Conservation (phyloP, 306 rosid genomes). For the Pterocarpus santalinus region DNA sequence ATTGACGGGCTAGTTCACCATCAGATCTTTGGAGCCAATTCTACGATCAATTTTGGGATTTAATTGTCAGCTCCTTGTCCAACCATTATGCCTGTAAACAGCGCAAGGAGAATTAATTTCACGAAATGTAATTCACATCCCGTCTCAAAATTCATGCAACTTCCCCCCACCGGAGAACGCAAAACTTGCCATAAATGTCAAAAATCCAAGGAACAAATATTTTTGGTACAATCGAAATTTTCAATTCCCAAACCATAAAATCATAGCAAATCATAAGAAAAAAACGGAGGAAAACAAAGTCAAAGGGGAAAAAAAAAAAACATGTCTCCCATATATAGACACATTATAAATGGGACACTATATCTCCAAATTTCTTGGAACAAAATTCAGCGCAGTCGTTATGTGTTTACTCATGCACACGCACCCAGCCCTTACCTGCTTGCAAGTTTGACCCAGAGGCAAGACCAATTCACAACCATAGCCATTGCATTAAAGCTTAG, state of each 20-base stretch:
- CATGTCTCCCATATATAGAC: constrained; percentile 26
- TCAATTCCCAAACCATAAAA: constrained; percentile 27
- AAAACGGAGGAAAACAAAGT: neutral
- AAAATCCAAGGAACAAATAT: neutral
- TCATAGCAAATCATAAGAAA: constrained; percentile 11
- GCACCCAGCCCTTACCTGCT: neutral
- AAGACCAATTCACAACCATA: constrained; percentile 1
- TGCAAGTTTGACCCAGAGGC: constrained; percentile 33
- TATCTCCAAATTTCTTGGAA: constrained; percentile 66
- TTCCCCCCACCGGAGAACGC: constrained; percentile 26
- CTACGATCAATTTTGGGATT: neutral
- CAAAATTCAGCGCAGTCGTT: constrained; percentile 5
- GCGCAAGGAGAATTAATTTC: neutral
- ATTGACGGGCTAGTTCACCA: neutral
- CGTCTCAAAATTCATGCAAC: neutral
- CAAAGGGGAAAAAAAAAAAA: neutral
- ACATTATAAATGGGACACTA: constrained; percentile 12
- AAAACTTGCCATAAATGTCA: constrained; percentile 27
- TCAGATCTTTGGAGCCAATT: constrained; percentile 6
- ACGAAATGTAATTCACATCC: neutral
- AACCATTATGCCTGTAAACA: neutral
- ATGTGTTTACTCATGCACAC: no score
- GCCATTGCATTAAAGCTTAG: constrained; percentile 33
- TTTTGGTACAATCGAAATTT: neutral
- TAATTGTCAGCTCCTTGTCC: neutral